A percentile compares a stretch with the other conserved stretches of the same genome.
These are phyloP conservation scores for Cryptococcus sp. DNA, from an alignment of 1,284 basidiomycete species.

Conservation along the genomic window DNA sequence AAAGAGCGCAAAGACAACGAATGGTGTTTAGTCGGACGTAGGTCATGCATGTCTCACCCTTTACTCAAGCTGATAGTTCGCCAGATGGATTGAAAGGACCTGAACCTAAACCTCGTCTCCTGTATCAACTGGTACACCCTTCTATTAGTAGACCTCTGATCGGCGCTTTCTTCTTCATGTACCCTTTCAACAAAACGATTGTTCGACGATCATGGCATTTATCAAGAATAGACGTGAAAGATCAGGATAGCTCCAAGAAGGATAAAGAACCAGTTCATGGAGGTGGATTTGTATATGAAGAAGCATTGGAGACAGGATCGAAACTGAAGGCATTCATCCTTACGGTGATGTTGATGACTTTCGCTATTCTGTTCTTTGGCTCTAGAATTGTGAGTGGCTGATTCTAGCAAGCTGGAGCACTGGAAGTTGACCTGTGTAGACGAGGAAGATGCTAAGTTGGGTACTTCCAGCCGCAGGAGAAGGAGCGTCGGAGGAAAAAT, in stretches of 20 bases:
- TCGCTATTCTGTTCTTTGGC: slow-evolving; percentile 35
- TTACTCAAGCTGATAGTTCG: neutral
- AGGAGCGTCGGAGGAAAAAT: slow-evolving; percentile 61
- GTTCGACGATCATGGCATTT: slow-evolving; percentile 77
- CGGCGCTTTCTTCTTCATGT: slow-evolving; percentile 64
- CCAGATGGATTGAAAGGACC: slow-evolving; percentile 10
- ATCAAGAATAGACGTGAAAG: slow-evolving; percentile 47
- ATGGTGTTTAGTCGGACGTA: slow-evolving; percentile 16
- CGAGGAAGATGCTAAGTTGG: neutral
- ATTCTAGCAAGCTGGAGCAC: neutral
- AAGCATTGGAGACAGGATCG: slow-evolving; percentile 52
- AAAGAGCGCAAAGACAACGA: slow-evolving; percentile 43
- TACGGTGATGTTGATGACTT: slow-evolving; percentile 11
- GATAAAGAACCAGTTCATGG: slow-evolving; percentile 53
- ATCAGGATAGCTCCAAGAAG: neutral
- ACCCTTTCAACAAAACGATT: slow-evolving; percentile 58
- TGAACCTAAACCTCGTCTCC: slow-evolving; percentile 44
- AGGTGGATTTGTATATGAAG: slow-evolving; percentile 65
- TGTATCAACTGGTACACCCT: slow-evolving; percentile 51
- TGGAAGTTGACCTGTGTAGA: neutral
- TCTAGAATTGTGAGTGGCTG: slow-evolving; percentile 11
- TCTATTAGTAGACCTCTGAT: slow-evolving; percentile 47
- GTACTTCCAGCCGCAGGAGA: slow-evolving; percentile 48
- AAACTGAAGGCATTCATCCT: slow-evolving; percentile 13
- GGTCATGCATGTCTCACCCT: neutral